Evolutionary conservation across 164 flowering plant genomes (phyloP).

Genomic region (Annona cherimola): DNA sequence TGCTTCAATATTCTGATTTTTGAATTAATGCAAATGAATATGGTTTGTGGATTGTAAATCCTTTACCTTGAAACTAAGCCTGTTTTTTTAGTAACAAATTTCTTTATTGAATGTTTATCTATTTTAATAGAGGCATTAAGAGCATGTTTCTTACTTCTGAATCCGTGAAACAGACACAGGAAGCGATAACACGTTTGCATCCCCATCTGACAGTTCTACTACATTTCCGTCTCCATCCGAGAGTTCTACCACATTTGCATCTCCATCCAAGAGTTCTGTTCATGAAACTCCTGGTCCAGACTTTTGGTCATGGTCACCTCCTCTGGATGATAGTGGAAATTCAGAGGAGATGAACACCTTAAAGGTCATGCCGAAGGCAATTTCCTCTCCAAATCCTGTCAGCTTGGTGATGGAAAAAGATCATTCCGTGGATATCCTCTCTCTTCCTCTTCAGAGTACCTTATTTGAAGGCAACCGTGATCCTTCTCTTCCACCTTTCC

Average conservation of each 20-base stretch:
- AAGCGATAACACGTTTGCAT: conserved; percentile 16
- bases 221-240: neutral
- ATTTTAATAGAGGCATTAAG: neutral
- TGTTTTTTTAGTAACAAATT: neutral
- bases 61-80: neutral
- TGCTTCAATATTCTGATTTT: too few relatives aligned
- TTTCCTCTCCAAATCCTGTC: conserved; percentile 20
- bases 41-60: neutral
- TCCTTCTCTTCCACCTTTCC: conserved; percentile 70
- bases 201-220: conserved; percentile 11
- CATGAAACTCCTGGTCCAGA: conserved; percentile 77
- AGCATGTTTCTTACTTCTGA: neutral
- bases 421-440: conserved; percentile 32
- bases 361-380: conserved; percentile 20
- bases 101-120: conserved; percentile 1
- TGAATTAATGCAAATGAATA: too few relatives aligned
- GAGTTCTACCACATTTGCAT: conserved; percentile 4
- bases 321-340: conserved; percentile 25
- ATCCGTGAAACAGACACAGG: conserved; percentile 28
- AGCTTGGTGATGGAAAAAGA: conserved; percentile 61
- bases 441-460: conserved; percentile 69
- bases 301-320: conserved; percentile 97
- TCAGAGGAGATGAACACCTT: conserved; percentile 16
- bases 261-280: conserved; percentile 16
- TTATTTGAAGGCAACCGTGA: conserved; percentile 22